These are phyloP conservation scores for Pseudogymnoascus sp. DNA, from an alignment of 2,329 filamentous ascomycete species.

Conservation along the genomic window DNA sequence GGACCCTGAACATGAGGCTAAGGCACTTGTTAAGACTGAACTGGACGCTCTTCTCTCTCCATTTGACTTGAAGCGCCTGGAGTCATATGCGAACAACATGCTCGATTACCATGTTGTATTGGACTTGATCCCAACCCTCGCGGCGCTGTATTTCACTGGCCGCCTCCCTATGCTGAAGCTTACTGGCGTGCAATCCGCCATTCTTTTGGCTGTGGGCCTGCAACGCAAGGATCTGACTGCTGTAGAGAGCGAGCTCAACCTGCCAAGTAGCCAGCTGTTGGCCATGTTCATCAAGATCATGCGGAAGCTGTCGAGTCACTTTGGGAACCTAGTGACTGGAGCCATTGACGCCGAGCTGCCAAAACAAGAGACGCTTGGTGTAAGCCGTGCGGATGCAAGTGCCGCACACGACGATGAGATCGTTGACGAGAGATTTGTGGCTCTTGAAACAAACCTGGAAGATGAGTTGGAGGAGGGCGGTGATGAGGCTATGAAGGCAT, in stretches of 20 bases:
- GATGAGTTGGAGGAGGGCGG: slow-evolving; percentile 81
- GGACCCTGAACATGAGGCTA: slow-evolving; percentile 44
- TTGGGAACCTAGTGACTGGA: slow-evolving; percentile 64
- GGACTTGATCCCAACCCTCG: slow-evolving; percentile 78
- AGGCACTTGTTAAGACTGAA: slow-evolving; percentile 60
- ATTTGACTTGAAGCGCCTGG: slow-evolving; percentile 89
- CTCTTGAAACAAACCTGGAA: slow-evolving; percentile 61
- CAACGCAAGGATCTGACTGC: slow-evolving; percentile 82
- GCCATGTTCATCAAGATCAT: slow-evolving; percentile 98
- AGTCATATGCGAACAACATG: slow-evolving; percentile 93
- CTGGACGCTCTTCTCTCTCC: slow-evolving; percentile 74
- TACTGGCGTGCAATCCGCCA: slow-evolving; percentile 73
- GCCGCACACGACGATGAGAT: slow-evolving; percentile 63
- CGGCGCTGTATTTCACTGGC: slow-evolving; percentile 76
- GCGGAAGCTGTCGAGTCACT: slow-evolving; percentile 73
- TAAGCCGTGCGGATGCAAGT: slow-evolving; percentile 49
- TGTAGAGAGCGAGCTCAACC: slow-evolving; percentile 66
- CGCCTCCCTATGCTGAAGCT: slow-evolving; percentile 61
- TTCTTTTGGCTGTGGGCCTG: slow-evolving; percentile 82
- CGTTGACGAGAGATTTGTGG: slow-evolving; percentile 56
- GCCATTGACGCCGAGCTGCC: slow-evolving; percentile 63
- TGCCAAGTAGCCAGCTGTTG: slow-evolving; percentile 70
- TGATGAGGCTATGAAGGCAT: slow-evolving; percentile 60
- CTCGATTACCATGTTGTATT: slow-evolving; percentile 96
- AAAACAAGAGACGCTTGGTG: slow-evolving; percentile 45